A percentile compares a stretch with the other conserved stretches of the same genome.
Evolutionary conservation across 495 filamentous ascomycete species (phyloP).

Genomic region (Xylaria scruposa): DNA sequence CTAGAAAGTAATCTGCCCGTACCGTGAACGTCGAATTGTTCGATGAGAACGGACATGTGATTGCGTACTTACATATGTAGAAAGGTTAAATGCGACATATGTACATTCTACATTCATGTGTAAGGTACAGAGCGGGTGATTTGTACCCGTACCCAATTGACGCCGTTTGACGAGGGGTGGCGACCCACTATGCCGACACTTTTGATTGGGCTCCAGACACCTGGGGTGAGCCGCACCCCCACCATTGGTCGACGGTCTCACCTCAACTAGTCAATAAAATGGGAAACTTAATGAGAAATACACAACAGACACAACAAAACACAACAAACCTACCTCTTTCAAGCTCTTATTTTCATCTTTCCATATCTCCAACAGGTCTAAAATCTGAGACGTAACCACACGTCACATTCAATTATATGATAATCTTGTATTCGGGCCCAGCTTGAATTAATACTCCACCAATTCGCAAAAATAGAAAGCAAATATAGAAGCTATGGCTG

Average conservation of each 20-base stretch:
- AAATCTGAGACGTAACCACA: not conserved
- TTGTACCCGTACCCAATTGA: not conserved
- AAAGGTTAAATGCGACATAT: not conserved
- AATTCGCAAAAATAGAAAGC: not conserved
- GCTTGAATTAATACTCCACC: not conserved
- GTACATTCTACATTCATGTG: not conserved
- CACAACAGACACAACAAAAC: not conserved
- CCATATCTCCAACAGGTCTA: not conserved
- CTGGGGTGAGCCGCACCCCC: slow-evolving; percentile 33
- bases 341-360: not conserved
- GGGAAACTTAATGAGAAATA: not conserved
- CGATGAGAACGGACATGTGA: not conserved
- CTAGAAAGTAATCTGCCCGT: not conserved
- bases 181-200: not conserved
- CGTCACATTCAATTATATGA: not conserved
- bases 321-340: not conserved
- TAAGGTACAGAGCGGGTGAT: not conserved
- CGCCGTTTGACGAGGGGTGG: not conserved
- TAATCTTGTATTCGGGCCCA: not conserved
- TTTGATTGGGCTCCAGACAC: slow-evolving; percentile 25
- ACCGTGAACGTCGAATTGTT: not conserved
- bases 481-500: slow-evolving; percentile 54
- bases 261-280: not conserved
- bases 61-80: not conserved
- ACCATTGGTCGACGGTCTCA: slow-evolving; percentile 15